phyloP scores from a whole-genome alignment of 306 rosid genomes.

The Elaeagnus macrophylla region DNA sequence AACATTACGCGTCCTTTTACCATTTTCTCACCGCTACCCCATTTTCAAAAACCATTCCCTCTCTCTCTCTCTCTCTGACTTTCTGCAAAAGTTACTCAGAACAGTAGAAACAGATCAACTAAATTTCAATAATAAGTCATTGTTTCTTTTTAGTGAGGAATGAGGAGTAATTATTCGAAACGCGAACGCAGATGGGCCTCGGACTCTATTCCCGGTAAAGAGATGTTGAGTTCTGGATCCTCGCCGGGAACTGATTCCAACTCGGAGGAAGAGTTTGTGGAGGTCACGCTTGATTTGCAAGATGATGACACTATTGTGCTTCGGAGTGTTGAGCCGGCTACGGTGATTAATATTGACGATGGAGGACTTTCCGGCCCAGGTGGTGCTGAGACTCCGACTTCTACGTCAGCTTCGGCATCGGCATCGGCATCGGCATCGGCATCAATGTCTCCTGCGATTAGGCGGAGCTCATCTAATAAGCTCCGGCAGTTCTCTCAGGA shows the following conservation, averaged over 20 bases:
- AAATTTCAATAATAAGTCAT: background rate
- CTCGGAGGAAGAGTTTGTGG: slow-evolving; percentile 74
- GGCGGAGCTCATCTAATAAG: slow-evolving; percentile 51
- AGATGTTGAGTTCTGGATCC: slow-evolving; percentile 37
- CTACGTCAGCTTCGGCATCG: too few species aligned
- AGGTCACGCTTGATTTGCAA: slow-evolving; percentile 85
- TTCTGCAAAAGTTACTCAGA: too few species aligned
- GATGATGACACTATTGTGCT: slow-evolving; percentile 81
- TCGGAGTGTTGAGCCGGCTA: slow-evolving; percentile 88
- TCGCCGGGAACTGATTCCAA: slow-evolving; percentile 57
- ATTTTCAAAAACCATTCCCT: too few species aligned
- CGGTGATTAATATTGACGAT: slow-evolving; percentile 44
- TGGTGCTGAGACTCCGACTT: slow-evolving; percentile 40
- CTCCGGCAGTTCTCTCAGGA: slow-evolving; percentile 86
- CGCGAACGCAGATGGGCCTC: slow-evolving; percentile 80
- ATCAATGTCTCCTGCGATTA: slow-evolving; percentile 52
- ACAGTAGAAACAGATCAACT: too few species aligned
- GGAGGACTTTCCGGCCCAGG: slow-evolving; percentile 2
- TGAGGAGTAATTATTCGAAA: slow-evolving; percentile 36
- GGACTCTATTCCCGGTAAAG: slow-evolving; percentile 43
- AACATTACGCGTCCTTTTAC: too few species aligned
- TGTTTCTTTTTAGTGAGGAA: slow-evolving; percentile 4
- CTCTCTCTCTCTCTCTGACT: too few species aligned
- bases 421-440: too few species aligned
- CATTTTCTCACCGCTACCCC: too few species aligned